Percentiles rank a stretch among this genome's conserved stretches.
Conservation (phyloP, 1,284 basidiomycete genomes). For the Marasmius oreades region DNA sequence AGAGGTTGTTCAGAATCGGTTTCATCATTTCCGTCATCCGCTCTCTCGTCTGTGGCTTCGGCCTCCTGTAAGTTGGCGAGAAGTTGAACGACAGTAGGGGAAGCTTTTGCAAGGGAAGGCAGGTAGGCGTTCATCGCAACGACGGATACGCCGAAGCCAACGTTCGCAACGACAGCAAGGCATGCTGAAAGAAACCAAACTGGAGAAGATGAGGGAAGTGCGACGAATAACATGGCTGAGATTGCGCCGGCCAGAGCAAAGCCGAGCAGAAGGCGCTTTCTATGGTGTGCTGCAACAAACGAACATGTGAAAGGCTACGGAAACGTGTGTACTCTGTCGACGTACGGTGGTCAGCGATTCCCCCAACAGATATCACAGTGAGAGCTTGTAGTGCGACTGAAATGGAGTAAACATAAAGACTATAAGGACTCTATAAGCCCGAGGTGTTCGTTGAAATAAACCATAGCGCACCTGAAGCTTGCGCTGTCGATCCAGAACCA, state of each 20-base stretch:
- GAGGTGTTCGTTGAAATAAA: not conserved
- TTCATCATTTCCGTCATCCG: slow-evolving; percentile 17
- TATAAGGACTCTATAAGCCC: slow-evolving; percentile 26
- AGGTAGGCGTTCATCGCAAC: slow-evolving; percentile 92
- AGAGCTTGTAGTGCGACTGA: slow-evolving; percentile 86
- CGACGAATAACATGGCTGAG: slow-evolving; percentile 66
- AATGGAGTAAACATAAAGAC: slow-evolving; percentile 82
- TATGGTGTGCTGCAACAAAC: slow-evolving; percentile 56
- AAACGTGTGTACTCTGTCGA: slow-evolving; percentile 13
- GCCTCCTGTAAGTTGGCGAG: slow-evolving; percentile 33
- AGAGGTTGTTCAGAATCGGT: slow-evolving; percentile 29
- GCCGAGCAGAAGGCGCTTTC: slow-evolving; percentile 71
- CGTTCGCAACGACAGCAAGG: slow-evolving; percentile 72
- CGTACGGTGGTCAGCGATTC: slow-evolving; percentile 83
- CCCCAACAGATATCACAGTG: slow-evolving; percentile 87
- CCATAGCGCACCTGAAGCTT: slow-evolving; percentile 70
- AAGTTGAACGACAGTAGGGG: slow-evolving; percentile 55
- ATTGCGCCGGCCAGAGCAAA: slow-evolving; percentile 74
- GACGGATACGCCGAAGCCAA: slow-evolving; percentile 78
- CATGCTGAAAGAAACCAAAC: slow-evolving; percentile 64
- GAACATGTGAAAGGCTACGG: slow-evolving; percentile 6
- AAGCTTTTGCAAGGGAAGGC: slow-evolving; percentile 67
- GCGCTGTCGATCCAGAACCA: slow-evolving; percentile 85
- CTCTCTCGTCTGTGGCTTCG: slow-evolving; percentile 10
- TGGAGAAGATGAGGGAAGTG: slow-evolving; percentile 64